Percentiles rank a stretch among this genome's conserved stretches.
Conservation (phyloP, 2,329 filamentous ascomycete genomes). For the Fusarium sp. region DNA sequence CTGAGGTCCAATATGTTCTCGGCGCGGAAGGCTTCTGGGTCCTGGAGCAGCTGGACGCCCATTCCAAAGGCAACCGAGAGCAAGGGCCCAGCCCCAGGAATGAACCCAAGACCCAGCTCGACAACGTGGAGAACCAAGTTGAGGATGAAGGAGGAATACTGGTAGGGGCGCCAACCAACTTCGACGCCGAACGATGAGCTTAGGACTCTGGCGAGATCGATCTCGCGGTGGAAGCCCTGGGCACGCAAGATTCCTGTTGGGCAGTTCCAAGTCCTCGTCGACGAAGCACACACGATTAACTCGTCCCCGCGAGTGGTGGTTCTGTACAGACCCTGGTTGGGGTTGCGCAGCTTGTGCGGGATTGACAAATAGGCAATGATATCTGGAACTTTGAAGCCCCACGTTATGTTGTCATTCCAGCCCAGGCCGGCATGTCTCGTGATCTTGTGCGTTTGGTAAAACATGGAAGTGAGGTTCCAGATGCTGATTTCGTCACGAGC, state of each 20-base stretch:
- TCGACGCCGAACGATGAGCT: conserved; percentile 23
- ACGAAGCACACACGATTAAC: not conserved
- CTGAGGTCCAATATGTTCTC: conserved; percentile 10
- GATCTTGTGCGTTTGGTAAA: fast-evolving
- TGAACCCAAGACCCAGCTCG: not conserved
- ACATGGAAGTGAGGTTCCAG: not conserved
- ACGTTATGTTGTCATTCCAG: not conserved
- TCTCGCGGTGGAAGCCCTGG: conserved; percentile 10
- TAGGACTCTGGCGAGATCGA: conserved; percentile 14
- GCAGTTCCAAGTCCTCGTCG: not conserved
- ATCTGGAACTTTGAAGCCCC: conserved; percentile 7
- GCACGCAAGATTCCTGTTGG: fast-evolving
- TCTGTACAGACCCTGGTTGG: fast-evolving
- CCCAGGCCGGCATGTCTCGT: not conserved
- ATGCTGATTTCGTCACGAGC: not conserved
- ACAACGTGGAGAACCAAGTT: not conserved
- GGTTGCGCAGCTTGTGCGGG: conserved; percentile 18
- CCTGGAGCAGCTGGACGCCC: conserved; percentile 4
- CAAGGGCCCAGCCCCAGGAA: conserved; percentile 3
- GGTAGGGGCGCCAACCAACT: conserved; percentile 18
- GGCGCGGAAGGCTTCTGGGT: not conserved
- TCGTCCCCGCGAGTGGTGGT: not conserved
- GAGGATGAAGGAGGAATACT: not conserved
- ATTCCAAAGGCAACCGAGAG: conserved; percentile 20
- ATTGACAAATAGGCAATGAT: conserved; percentile 26